Percentiles rank a stretch among this genome's conserved stretches.
Conservation (phyloP, 257 asterid species). For the Nemophila menziesii region DNA sequence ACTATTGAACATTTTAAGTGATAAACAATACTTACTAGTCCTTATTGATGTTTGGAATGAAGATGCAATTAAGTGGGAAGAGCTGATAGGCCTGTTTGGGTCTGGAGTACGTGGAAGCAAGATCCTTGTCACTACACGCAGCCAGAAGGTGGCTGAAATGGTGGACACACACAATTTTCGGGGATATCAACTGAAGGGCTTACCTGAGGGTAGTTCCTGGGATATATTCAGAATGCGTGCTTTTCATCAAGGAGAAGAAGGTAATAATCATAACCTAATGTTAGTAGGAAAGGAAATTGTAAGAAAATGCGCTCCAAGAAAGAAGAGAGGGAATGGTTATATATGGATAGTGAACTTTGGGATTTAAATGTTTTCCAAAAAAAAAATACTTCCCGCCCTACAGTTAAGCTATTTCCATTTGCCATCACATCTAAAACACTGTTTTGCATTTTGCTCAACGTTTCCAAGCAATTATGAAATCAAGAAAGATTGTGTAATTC, state of each 20-base stretch:
- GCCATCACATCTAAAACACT: conserved; percentile 15
- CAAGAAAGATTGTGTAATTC: conserved; percentile 11
- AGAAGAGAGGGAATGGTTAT: conserved; percentile 13
- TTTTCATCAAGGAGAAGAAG: conserved; percentile 13
- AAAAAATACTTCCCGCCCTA: conserved; percentile 16
- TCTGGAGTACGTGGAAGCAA: conserved; percentile 16
- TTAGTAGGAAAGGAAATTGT: conserved; percentile 14
- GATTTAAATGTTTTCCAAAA: conserved; percentile 3
- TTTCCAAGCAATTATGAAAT: conserved; percentile 14
- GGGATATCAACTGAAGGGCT: conserved; percentile 8
- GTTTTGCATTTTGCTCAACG: conserved; percentile 16
- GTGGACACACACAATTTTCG: conserved; percentile 4
- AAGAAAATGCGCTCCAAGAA: conserved; percentile 18
- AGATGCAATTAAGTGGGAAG: conserved; percentile 15
- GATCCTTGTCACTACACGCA: conserved; percentile 18
- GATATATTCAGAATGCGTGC: conserved; percentile 17
- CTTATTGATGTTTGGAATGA: conserved; percentile 21
- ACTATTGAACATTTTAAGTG: conserved; percentile 9
- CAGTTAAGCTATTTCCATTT: conserved; percentile 13
- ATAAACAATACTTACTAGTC: conserved; percentile 11
- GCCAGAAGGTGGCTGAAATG: conserved; percentile 11
- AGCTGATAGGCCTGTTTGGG: conserved; percentile 3
- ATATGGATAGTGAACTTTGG: conserved; percentile 20
- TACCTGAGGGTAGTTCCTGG: conserved; percentile 17
- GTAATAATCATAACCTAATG: conserved; percentile 7